Conservation (phyloP, 192 early-diverging fungal genomes). For the Phlyctochytrium bullatum region DNA sequence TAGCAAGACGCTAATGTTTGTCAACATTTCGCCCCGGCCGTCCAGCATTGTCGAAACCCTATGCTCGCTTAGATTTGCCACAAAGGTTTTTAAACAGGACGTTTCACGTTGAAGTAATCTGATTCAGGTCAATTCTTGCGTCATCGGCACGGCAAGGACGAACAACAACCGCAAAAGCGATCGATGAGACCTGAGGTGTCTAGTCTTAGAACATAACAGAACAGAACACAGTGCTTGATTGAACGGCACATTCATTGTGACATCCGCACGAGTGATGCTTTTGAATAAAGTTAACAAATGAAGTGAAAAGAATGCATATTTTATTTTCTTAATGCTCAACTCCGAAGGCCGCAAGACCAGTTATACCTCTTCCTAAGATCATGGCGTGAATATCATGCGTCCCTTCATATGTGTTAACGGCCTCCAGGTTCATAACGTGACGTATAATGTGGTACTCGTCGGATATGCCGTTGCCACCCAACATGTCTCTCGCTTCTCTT, state of each 20-base stretch:
- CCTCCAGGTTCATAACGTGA: slow-evolving; percentile 53
- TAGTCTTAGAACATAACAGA: too few relatives aligned
- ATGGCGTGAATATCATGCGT: slow-evolving; percentile 94
- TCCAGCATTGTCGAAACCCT: slow-evolving; percentile 79
- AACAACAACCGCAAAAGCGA: too few relatives aligned
- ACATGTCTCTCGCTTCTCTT: slow-evolving; percentile 81
- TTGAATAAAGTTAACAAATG: too few relatives aligned
- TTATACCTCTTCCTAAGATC: slow-evolving; percentile 90
- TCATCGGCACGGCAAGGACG: slow-evolving; percentile 76
- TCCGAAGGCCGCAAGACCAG: slow-evolving; percentile 68
- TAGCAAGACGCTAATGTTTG: slow-evolving; percentile 98
- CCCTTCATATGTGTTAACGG: slow-evolving; percentile 90
- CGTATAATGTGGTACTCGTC: slow-evolving; percentile 97
- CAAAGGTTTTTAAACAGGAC: too few relatives aligned
- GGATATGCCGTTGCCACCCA: slow-evolving; percentile 94
- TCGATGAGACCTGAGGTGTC: too few relatives aligned
- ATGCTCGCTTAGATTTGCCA: slow-evolving; percentile 91
- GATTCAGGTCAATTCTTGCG: slow-evolving; percentile 70
- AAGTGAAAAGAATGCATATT: too few relatives aligned
- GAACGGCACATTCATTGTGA: too few relatives aligned
- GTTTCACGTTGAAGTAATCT: slow-evolving; percentile 7
- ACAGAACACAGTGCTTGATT: too few relatives aligned
- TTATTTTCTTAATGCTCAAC: slow-evolving; percentile 2
- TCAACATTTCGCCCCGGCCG: slow-evolving; percentile 87
- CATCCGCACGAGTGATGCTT: too few relatives aligned